These are phyloP conservation scores for Fusarium caatingaense DNA, from an alignment of 2,329 filamentous ascomycete species.

Conservation along the genomic window DNA sequence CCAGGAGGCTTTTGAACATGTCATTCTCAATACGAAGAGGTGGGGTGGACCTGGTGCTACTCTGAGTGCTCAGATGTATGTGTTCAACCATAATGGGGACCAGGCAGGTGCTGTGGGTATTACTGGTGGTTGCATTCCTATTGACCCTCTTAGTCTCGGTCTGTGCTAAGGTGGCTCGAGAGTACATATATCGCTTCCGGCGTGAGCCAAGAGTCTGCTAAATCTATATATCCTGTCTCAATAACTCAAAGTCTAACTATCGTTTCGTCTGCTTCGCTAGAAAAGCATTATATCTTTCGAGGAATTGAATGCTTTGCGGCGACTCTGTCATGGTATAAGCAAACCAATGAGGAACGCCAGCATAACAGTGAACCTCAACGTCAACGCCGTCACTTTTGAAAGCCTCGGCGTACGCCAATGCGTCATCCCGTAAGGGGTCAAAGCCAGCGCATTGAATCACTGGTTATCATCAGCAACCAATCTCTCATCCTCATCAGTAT, in stretches of 20 bases:
- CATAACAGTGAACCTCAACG: constrained; percentile 31
- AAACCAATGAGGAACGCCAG: constrained; percentile 43
- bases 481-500: accelerated
- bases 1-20: not conserved
- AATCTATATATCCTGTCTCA: not conserved
- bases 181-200: too few species aligned
- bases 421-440: constrained; percentile 39
- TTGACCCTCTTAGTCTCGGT: not conserved
- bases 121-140: not conserved
- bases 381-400: constrained; percentile 24
- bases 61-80: not conserved
- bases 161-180: too few species aligned
- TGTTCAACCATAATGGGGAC: not conserved
- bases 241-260: too few species aligned
- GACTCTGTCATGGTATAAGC: not conserved
- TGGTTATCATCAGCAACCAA: not conserved
- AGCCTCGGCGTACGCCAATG: constrained; percentile 37
- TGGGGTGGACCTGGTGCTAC: not conserved
- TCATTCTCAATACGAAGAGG: too few species aligned
- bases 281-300: constrained; percentile 22
- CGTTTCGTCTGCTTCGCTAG: not conserved
- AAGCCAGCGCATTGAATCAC: constrained; percentile 38
- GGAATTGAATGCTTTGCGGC: constrained; percentile 5
- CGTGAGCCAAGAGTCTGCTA: too few species aligned
- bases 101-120: not conserved